A percentile compares a stretch with the other conserved stretches of the same genome.
Evolutionary conservation across 495 filamentous ascomycete genomes (phyloP).

Genomic region (Schizothecium vesticola): DNA sequence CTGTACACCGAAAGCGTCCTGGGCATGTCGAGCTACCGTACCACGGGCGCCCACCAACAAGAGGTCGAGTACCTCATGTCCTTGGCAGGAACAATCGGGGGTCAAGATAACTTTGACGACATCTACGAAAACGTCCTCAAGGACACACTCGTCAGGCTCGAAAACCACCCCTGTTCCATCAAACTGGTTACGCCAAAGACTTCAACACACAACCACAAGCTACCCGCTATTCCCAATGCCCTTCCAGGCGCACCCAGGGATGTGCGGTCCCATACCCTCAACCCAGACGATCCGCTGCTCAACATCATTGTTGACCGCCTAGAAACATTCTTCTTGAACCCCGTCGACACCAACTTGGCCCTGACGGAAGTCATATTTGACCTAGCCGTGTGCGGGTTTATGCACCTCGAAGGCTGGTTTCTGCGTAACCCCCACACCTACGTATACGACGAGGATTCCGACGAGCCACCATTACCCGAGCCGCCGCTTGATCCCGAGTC

Average conservation of each 20-base stretch:
- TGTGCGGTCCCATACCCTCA: conserved; percentile 55
- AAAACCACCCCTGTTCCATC: conserved; percentile 70
- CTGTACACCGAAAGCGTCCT: conserved; percentile 57
- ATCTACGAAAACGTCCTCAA: conserved; percentile 77
- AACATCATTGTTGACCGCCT: conserved; percentile 64
- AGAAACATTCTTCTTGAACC: conserved; percentile 77
- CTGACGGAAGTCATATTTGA: conserved; percentile 79
- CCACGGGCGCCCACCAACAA: conserved; percentile 71
- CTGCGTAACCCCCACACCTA: conserved; percentile 64
- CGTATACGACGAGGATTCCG: conserved; percentile 42
- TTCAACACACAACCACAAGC: conserved; percentile 46
- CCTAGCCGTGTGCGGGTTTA: conserved; percentile 74
- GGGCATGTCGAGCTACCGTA: conserved; percentile 50
- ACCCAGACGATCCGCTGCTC: conserved; percentile 71
- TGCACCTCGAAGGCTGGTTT: conserved; percentile 86
- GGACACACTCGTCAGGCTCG: conserved; percentile 71
- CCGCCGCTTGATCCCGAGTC: conserved; percentile 32
- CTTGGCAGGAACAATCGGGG: conserved; percentile 66
- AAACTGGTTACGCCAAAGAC: conserved; percentile 51
- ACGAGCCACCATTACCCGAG: conserved; percentile 23
- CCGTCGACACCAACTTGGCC: conserved; percentile 81
- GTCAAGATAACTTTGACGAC: conserved; percentile 66
- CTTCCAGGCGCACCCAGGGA: conserved; percentile 50
- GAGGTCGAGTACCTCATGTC: conserved; percentile 70
- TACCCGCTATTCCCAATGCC: conserved; percentile 44